A percentile compares a stretch with the other conserved stretches of the same genome.
Conservation (phyloP, 31 red algal species). For the Asparagopsis taxiformis region DNA sequence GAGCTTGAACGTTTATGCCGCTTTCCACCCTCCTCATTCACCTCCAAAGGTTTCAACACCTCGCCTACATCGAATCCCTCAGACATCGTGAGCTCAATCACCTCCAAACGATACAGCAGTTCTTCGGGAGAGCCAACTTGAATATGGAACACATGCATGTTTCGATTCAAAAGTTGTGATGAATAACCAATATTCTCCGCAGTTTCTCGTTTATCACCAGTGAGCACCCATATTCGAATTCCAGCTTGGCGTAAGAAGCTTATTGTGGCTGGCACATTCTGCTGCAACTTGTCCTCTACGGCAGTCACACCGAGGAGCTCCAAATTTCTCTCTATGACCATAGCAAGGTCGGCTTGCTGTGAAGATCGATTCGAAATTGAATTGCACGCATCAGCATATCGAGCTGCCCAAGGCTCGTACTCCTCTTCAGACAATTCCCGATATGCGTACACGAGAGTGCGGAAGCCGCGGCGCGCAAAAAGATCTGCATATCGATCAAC, state of each 20-base stretch:
- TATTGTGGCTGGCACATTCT: slow-evolving; percentile 81
- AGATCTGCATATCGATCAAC: slow-evolving; percentile 37
- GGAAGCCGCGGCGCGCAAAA: slow-evolving; percentile 85
- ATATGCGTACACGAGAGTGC: slow-evolving; percentile 80
- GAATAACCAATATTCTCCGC: slow-evolving; percentile 97
- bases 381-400: slow-evolving; percentile 51
- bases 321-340: slow-evolving; percentile 59
- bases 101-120: slow-evolving; percentile 9
- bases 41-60: no score
- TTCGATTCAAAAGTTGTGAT: slow-evolving; percentile 46
- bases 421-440: slow-evolving; percentile 49
- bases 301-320: slow-evolving; percentile 78
- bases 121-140: slow-evolving; percentile 17
- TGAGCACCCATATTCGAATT: slow-evolving; percentile 92
- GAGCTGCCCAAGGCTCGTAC: slow-evolving; percentile 46
- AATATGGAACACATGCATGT: slow-evolving; percentile 67
- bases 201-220: slow-evolving; percentile 92
- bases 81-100: slow-evolving; percentile 10
- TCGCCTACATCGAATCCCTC: no score
- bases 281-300: slow-evolving; percentile 91
- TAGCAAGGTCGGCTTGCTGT: slow-evolving; percentile 36
- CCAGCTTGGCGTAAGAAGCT: slow-evolving; percentile 85
- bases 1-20: slow-evolving; percentile 10
- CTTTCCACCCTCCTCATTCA: no score
- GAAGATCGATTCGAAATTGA: slow-evolving; percentile 23